Percentiles rank a stretch among this genome's conserved stretches.
phyloP scores from a whole-genome alignment of 73 alveolate genomes.

The Blepharisma japonicum region DNA sequence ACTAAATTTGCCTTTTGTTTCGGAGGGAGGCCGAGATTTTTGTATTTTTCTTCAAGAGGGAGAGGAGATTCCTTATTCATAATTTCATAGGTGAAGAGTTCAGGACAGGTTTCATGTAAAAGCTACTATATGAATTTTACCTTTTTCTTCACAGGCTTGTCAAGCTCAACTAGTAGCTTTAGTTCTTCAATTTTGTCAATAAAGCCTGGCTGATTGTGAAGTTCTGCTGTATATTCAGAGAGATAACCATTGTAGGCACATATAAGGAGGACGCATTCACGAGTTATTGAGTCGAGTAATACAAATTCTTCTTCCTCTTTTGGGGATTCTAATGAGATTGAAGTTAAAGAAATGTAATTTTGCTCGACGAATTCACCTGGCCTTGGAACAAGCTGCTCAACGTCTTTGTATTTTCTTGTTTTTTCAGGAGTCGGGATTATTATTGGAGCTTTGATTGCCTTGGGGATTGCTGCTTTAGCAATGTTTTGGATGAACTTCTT shows the following conservation, averaged over 20 bases:
- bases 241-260: neutral
- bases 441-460: too few relatives aligned
- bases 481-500: too few relatives aligned
- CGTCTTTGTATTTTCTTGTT: neutral
- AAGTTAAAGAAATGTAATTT: neutral
- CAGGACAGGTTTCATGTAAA: constrained; percentile 5
- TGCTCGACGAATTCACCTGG: neutral
- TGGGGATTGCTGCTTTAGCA: too few relatives aligned
- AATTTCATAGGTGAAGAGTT: neutral
- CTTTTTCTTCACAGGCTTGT: neutral
- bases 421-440: neutral
- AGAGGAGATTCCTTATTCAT: neutral
- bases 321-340: neutral
- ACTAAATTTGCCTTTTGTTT: neutral
- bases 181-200: neutral
- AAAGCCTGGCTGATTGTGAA: neutral
- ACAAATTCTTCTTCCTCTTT: neutral
- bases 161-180: neutral
- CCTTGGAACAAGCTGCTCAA: neutral
- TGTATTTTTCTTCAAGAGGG: neutral
- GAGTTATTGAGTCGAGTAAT: neutral
- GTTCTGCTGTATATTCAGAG: neutral
- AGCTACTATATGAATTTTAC: too few relatives aligned
- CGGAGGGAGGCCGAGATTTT: neutral
- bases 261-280: neutral